Conservation (phyloP, 192 early-diverging fungal species). For the Coemansia sp. region DNA sequence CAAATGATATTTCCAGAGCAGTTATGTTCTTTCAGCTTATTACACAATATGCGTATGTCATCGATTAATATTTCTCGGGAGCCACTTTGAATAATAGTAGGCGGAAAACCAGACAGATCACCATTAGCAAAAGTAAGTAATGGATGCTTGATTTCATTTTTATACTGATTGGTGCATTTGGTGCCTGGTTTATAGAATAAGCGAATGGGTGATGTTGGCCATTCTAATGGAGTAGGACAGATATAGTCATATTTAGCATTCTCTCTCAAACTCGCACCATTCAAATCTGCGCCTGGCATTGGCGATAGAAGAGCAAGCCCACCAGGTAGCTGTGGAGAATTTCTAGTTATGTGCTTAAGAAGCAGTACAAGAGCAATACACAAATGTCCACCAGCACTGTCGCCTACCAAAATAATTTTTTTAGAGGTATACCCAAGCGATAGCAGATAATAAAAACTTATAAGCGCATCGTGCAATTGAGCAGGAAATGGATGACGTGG, state of each 20-base stretch:
- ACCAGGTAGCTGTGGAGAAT: background rate
- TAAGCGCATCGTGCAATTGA: slow-evolving; percentile 34
- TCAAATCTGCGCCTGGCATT: slow-evolving; percentile 2
- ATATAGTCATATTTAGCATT: slow-evolving; percentile 25
- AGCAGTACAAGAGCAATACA: slow-evolving; percentile 13
- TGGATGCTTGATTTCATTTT: slow-evolving; percentile 17
- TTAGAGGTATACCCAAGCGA: slow-evolving; percentile 15
- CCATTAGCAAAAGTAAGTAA: slow-evolving; percentile 18
- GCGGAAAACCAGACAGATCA: slow-evolving; percentile 28
- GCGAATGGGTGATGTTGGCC: slow-evolving; percentile 19
- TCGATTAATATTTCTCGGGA: slow-evolving; percentile 19
- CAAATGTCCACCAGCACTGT: slow-evolving; percentile 42
- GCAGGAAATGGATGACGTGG: slow-evolving; percentile 31
- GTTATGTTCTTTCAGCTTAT: slow-evolving; percentile 14
- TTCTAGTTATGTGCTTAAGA: background rate
- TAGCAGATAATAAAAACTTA: slow-evolving; percentile 14
- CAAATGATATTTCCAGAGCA: background rate
- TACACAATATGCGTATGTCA: slow-evolving; percentile 14
- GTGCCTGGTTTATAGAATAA: slow-evolving; percentile 32
- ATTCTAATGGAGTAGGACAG: slow-evolving; percentile 10
- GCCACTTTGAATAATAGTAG: slow-evolving; percentile 25
- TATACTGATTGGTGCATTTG: slow-evolving; percentile 12
- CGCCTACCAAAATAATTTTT: slow-evolving; percentile 25
- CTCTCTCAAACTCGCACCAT: slow-evolving; percentile 3
- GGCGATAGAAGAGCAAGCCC: slow-evolving; percentile 21